Base-by-base conservation (phyloP, 495 filamentous ascomycete species). In the Aspergillus sparsus region DNA sequence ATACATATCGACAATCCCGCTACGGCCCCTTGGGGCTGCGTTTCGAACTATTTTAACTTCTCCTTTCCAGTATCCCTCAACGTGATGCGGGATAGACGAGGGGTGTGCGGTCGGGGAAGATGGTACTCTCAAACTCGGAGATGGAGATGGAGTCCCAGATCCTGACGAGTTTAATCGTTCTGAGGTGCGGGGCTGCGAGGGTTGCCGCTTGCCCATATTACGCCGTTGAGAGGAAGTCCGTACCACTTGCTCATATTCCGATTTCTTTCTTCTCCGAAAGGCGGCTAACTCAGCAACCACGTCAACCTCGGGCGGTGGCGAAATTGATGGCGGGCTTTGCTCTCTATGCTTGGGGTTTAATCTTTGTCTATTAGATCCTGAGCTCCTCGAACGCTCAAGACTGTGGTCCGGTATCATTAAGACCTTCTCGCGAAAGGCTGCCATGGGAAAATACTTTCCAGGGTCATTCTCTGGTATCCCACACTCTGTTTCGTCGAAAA, bases 401-500 rank as follows among this genome's bases (percentile, higher is more conserved):
- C 71, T 67, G 16, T 75, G 68, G 15, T 77, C 71, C 5, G 76
- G 69, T 49, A 73, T 61, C 10, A 77, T 62, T 4, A 66, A 61
- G 50, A 80, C 71, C 51, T 78, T 81, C 47, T 81, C 76, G 13
- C 77, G 78, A 4, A 81, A 61, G 0, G 62, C 64, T 15, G 79
- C 74, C 70, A 78, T 73, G 2, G 79, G 77, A 52, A 78, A 72
- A 57, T 78, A 77, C 46, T 73, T 75, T 7, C 69, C 69, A 4
- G 71, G 72, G 15, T 78, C 74, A 47, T 74, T 72, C 15, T 74
- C 68, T 16, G 77, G 82, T 7, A 86, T 70, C 6, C 82, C 82
- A 33, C 80, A 83, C 66, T 87, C 85, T 41, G 83, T 83, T 49
- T 85, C 83, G 2, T 76, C 82, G 57, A 88, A 88, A 71, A 88